Evolutionary conservation across 192 early-diverging fungal genomes (phyloP), one percentile per base, ranked within the genome.

Genomic region (Ambispora gerdemannii): DNA sequence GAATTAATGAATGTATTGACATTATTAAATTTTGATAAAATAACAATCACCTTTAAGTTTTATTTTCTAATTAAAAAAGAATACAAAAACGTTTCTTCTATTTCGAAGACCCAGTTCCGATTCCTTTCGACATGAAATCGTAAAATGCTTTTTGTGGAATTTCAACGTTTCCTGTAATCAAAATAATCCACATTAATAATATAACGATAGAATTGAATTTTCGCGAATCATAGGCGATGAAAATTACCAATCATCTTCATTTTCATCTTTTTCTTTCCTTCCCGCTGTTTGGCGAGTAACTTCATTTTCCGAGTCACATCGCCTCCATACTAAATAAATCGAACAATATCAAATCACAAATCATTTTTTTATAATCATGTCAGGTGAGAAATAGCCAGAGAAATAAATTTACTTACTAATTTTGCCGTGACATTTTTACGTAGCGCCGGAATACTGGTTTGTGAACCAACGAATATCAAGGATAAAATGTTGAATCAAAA

Each of bases 241-340:
- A n/a, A n/a, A n/a, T 72, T 73, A 78, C 89, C 89, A 75, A 90
- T 88, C 72, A 84, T 83, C 75, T 93, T 95, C 28, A 72, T 67
- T 43, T 83, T 86, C 91, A 96, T 92, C 50, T 90, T 82, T 83
- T 97, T 97, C 83, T 98, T 98, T 63, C 94, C 95, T 61, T 90
- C 94, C 80, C 96, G 96, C 80, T 95, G 93, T 64, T 91, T 91
- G 59, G 95, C 89, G 67, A 98, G 75, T 50, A 98, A 84, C 80
- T 98, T 98, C 96, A 97, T 98, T 78, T 95, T 96, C 27, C 96
- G 86, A 1, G 95, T 92, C 15, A 95, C 87, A 81, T 98, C 96
- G 20, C 96, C 96, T 24, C 96, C 95, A 72, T 98, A 98, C 82
- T 87, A 55, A 13, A 69, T 28, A n/a, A n/a, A n/a, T 50, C 20